Conservation (phyloP, 1,139 yeast species). For the Candida sp. region DNA sequence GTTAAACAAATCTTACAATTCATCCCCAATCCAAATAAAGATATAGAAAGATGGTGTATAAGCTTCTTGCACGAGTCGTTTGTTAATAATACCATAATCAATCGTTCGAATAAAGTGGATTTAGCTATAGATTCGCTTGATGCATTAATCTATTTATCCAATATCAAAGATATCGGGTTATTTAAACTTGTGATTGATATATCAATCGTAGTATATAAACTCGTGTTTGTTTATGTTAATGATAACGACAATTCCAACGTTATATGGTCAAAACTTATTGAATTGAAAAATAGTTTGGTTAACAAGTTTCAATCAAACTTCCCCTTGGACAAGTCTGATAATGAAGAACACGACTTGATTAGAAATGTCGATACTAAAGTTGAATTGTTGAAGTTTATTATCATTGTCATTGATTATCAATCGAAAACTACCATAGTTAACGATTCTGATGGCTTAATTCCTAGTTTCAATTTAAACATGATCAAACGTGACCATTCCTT, state of each 20-base stretch:
- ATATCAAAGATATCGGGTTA: conserved; percentile 24
- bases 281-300: conserved; percentile 37
- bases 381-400: conserved; percentile 69
- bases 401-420: conserved; percentile 69
- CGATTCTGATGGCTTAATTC: background rate
- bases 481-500: conserved; percentile 69
- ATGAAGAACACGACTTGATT: conserved; percentile 45
- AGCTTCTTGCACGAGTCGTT: conserved; percentile 43
- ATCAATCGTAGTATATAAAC: conserved; percentile 31
- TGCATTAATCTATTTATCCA: conserved; percentile 25
- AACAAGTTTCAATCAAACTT: conserved; percentile 33
- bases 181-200: conserved; percentile 34
- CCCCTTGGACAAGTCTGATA: conserved; percentile 45
- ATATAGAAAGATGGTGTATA: conserved; percentile 46
- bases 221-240: conserved; percentile 41
- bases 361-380: conserved; percentile 57
- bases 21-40: conserved; percentile 26
- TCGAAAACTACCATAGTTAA: conserved; percentile 34
- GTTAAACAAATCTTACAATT: conserved; percentile 50
- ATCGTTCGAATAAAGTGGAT: conserved; percentile 34
- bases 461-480: conserved; percentile 53
- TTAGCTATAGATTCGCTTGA: conserved; percentile 41
- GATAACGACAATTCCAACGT: conserved; percentile 42
- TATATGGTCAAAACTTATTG: conserved; percentile 40
- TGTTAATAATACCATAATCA: conserved; percentile 22